A percentile compares a stretch with the other conserved stretches of the same genome.
Evolutionary conservation across 2,329 filamentous ascomycete genomes (phyloP).

Genomic region (Penicillium palitans): DNA sequence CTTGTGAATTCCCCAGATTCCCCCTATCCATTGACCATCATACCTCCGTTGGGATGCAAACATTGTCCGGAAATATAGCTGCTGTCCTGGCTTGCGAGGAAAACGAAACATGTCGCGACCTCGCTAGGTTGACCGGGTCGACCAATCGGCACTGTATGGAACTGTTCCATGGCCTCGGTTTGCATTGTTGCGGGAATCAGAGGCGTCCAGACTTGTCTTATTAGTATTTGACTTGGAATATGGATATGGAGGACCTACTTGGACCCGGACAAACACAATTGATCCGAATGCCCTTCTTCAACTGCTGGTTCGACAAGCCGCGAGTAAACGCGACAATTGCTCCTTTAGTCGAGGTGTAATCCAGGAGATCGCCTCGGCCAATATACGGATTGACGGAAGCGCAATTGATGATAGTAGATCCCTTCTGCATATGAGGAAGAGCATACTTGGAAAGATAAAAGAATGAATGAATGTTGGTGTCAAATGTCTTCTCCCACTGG

Average conservation of each 20-base stretch:
- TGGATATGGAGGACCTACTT: slow-evolving; percentile 31
- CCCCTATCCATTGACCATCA: slow-evolving; percentile 53
- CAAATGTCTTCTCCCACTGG: slow-evolving; percentile 77
- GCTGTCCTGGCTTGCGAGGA: slow-evolving; percentile 73
- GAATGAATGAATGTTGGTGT: slow-evolving; percentile 79
- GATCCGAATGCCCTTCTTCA: slow-evolving; percentile 70
- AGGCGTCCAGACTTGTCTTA: slow-evolving; percentile 65
- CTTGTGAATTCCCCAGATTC: neutral
- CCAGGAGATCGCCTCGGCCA: slow-evolving; percentile 74
- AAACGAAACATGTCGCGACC: slow-evolving; percentile 79
- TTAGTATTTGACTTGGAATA: neutral
- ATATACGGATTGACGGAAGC: slow-evolving; percentile 82
- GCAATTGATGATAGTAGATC: slow-evolving; percentile 80
- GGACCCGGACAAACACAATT: slow-evolving; percentile 77
- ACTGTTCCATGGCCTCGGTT: slow-evolving; percentile 68
- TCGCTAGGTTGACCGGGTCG: slow-evolving; percentile 77
- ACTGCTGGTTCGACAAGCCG: slow-evolving; percentile 71
- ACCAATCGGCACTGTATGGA: slow-evolving; percentile 70
- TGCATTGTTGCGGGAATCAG: slow-evolving; percentile 73
- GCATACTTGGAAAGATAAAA: slow-evolving; percentile 79
- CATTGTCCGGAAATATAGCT: slow-evolving; percentile 72
- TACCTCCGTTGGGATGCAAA: slow-evolving; percentile 64
- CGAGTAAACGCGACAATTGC: slow-evolving; percentile 79
- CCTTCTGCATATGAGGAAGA: slow-evolving; percentile 71
- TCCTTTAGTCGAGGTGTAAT: slow-evolving; percentile 74